A percentile compares a stretch with the other conserved stretches of the same genome.
phyloP scores from a whole-genome alignment of 176 grass and related monocot genomes.

The Bonia amplexicaulis region DNA sequence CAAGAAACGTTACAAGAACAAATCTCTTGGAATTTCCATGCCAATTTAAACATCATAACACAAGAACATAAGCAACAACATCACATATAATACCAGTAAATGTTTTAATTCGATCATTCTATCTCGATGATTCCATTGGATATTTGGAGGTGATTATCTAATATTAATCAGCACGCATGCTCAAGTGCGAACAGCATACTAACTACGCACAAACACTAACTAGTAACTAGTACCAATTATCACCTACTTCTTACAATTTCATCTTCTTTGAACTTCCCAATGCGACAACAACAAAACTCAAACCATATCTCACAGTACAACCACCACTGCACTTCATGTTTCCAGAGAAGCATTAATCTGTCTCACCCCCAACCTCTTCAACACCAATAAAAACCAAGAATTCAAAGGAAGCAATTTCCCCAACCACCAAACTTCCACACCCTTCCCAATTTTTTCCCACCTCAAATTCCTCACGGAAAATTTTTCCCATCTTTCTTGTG shows the following conservation, averaged over 20 bases:
- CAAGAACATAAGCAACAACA: background rate
- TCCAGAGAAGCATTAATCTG: background rate
- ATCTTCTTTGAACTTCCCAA: background rate
- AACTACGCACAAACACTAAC: background rate
- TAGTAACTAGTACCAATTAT: background rate
- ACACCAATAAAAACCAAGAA: background rate
- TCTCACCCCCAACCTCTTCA: background rate
- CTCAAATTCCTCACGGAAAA: background rate
- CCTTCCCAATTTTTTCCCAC: background rate
- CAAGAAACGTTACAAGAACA: background rate
- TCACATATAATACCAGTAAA: background rate
- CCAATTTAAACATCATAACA: background rate
- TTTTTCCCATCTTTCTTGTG: background rate
- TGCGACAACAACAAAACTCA: background rate
- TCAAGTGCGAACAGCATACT: background rate
- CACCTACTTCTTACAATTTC: background rate
- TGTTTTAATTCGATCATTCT: background rate
- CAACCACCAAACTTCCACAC: background rate
- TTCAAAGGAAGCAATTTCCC: background rate
- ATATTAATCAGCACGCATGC: background rate
- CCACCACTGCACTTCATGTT: background rate
- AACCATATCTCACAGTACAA: background rate
- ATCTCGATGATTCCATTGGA: background rate
- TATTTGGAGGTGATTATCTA: background rate
- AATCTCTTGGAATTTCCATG: background rate